Base-by-base conservation (phyloP, 1,284 basidiomycete genomes). In the Cystobasidium slooffiae region DNA sequence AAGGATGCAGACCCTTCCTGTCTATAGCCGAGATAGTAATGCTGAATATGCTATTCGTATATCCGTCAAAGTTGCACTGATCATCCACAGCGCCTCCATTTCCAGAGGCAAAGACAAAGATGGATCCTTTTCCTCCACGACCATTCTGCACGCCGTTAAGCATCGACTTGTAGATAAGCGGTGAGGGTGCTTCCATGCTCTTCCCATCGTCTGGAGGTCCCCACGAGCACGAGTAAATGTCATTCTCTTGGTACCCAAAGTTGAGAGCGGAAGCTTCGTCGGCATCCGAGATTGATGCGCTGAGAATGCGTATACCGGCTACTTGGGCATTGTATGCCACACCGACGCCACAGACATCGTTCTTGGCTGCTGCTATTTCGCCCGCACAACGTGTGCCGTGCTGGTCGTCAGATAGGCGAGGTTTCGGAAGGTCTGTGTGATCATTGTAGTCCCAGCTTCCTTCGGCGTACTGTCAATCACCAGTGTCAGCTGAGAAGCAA, bases 41-140 rank as follows among this genome's bases (percentile, higher is more conserved):
- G 6, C 91, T 94, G 84, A 94, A 98, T 77, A 98, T 97, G 78
- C 91, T 93, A 82, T 99, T 99, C 44, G 97, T 99, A 83, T 99
- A 99, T 6, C 97, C 97, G 79, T 99, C 97, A 82, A 99, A 99
- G 83, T 99, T 99, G 85, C 97, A 99, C 84, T 99, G 97, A 81
- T 99, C 97, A 43, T 91, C 93, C 66, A 87, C 87, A 3, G 88
- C 88, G 31, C 93, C 97, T 24, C 97, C 97, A 81, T 99, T 99
- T 0, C 97, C 97, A 74, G 94, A 95, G 0, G 97, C 97, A 82
- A 99, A 99, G 47, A 99, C 97, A 80, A 92, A 99, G 77, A 99
- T 86, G 53, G 91, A 94, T 2, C 97, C 97, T 80, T 92, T 94
- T 24, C 95, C 94, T 53, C 84, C 87, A 63, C 97, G 88, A 5